Base-by-base conservation (phyloP, 1,284 basidiomycete species). In the Sphaerobolus stellatus region DNA sequence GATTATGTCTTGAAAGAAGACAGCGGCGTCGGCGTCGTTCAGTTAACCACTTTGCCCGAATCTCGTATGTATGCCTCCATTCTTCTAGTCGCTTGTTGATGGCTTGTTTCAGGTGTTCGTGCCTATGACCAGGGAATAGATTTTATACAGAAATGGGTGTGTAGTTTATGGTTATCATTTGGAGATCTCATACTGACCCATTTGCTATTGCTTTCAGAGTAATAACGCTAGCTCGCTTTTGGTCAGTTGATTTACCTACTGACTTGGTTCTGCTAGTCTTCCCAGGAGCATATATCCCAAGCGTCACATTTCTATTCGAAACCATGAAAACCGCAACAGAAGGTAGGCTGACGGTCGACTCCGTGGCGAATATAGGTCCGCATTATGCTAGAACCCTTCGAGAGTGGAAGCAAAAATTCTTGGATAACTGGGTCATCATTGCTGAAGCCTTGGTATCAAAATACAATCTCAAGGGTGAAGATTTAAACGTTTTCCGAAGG, bases 321-420 rank as follows among this genome's bases (percentile, higher is more conserved):
- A 78, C 81, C 4, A 71, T 89, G 54, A 64, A 74, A 11, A 67
- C 74, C 29, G 88, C 86, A 7, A 77, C 84, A 1, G 66, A 76
- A 24, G 82, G 83, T 22, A 74, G 75, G 13, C 77, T 92, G 29
- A 72, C 87, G 24, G 78, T 90, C 33, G 90, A 92, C 60, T 83
- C 83, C 16, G 75, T 90, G 5, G 77, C 77, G n/a, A 91, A 90
- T 69, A 91, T 92, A 60, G 90, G 89, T 27, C 84, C 84, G 27
- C 88, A 92, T 68, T 92, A 92, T 66, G 81, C 88, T 2, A 79
- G 89, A 5, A 92, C 90, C 5, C 75, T 92, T n/a, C 77, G 89
- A 18, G 88, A 90, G 71, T 92, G 90, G 90, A 75, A 83, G n/a
- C 64, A 71, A 25, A 75, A 86, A 4, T 92, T 92, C 71, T 70